Evolutionary conservation across 140 eudicot genomes (phyloP).

Genomic region (Cichorium intybus): DNA sequence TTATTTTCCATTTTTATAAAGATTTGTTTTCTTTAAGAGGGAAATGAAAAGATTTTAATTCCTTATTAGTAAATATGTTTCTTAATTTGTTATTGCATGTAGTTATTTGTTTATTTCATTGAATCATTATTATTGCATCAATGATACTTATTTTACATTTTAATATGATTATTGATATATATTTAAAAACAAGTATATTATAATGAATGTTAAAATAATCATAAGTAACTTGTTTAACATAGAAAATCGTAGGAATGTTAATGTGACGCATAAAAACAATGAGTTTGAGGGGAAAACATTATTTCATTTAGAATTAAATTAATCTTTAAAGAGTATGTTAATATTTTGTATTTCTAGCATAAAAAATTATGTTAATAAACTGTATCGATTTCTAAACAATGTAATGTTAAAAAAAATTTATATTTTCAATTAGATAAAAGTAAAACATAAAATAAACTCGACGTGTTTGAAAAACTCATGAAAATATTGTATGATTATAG

Average conservation of each 20-base stretch:
- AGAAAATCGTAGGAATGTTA: not conserved
- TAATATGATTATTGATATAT: not conserved
- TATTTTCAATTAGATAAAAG: too few relatives aligned
- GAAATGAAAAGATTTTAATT: conserved; percentile 21
- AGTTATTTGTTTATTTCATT: not conserved
- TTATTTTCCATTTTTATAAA: conserved; percentile 4
- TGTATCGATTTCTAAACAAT: too few relatives aligned
- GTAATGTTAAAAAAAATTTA: too few relatives aligned
- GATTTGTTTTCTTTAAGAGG: conserved; percentile 15
- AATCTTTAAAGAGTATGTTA: not conserved
- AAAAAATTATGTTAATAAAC: too few relatives aligned
- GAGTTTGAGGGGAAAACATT: not conserved
- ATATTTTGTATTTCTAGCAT: not conserved
- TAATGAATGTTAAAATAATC: not conserved
- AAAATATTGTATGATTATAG: not conserved
- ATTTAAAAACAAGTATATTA: not conserved
- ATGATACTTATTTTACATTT: not conserved
- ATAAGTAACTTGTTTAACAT: not conserved
- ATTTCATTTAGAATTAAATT: not conserved
- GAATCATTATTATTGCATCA: not conserved
- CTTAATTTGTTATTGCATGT: not conserved
- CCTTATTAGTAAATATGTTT: conserved; percentile 3
- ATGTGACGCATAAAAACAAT: not conserved
- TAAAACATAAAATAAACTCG: too few relatives aligned
- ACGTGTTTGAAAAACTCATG: not conserved